These are phyloP conservation scores for Neltuma alba DNA, from an alignment of 306 rosid species.

Conservation along the genomic window DNA sequence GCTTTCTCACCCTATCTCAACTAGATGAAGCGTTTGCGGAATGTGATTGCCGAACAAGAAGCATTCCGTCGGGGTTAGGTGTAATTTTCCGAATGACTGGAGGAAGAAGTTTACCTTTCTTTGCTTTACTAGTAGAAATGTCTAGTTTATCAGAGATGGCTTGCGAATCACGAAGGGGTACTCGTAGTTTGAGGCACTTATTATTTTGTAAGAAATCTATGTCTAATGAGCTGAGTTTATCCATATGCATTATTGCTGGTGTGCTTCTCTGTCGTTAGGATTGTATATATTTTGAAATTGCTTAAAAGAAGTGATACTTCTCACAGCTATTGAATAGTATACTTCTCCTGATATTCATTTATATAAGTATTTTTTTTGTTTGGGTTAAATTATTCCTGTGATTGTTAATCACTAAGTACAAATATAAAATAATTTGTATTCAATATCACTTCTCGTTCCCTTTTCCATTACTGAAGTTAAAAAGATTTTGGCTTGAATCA, in stretches of 20 bases:
- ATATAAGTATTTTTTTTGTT: no score
- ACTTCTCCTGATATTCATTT: no score
- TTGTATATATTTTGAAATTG: background rate
- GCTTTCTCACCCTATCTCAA: slow-evolving; percentile 10
- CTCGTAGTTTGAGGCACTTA: slow-evolving; percentile 25
- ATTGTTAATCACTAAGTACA: background rate
- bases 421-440: no score
- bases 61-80: background rate
- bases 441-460: background rate
- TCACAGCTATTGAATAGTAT: background rate
- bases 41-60: background rate
- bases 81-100: slow-evolving; percentile 24
- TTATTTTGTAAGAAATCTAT: no score
- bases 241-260: background rate
- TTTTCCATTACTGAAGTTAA: background rate
- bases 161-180: slow-evolving; percentile 22
- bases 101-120: slow-evolving; percentile 14
- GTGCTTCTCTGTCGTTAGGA: background rate
- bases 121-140: slow-evolving; percentile 10
- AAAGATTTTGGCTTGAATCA: background rate
- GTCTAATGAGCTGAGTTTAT: no score
- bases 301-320: background rate
- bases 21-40: background rate
- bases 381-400: background rate
- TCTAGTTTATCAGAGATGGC: slow-evolving; percentile 37